Conservation (phyloP, 768 basidiomycete species). For the Trametes coccinea region DNA sequence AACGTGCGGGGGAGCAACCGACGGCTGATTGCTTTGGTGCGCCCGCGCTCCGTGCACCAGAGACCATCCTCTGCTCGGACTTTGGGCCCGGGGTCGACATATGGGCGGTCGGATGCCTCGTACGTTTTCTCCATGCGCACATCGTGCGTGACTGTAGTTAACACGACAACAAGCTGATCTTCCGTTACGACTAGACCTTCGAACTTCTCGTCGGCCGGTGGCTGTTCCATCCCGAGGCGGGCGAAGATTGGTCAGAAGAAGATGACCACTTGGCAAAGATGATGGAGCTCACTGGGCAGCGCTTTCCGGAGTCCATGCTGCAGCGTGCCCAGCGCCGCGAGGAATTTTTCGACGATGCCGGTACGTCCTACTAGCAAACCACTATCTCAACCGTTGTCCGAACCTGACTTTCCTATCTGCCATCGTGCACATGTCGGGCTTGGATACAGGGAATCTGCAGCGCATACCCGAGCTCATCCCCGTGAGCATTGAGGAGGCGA, state of each 20-base stretch:
- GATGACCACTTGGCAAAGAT: constrained; percentile 36
- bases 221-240: constrained; percentile 26
- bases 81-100: constrained; percentile 29
- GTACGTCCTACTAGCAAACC: background rate
- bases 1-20: constrained; percentile 26
- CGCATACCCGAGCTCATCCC: constrained; percentile 3
- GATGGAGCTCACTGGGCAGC: constrained; percentile 31
- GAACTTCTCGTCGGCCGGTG: constrained; percentile 29
- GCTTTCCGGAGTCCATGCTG: constrained; percentile 25
- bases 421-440: too few relatives aligned
- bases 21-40: constrained; percentile 19
- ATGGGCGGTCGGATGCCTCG: constrained; percentile 36
- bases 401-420: background rate
- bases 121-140: constrained; percentile 3
- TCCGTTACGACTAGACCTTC: constrained; percentile 20
- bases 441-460: background rate
- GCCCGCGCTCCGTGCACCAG: constrained; percentile 31
- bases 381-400: background rate
- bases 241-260: constrained; percentile 25
- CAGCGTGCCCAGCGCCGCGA: constrained; percentile 10
- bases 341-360: constrained; percentile 8
- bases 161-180: too few relatives aligned
- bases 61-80: constrained; percentile 30
- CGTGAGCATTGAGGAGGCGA: constrained; percentile 8
- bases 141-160: too few relatives aligned